Conservation (phyloP, 345 rosid genomes). For the Carallia pectinifolia region DNA sequence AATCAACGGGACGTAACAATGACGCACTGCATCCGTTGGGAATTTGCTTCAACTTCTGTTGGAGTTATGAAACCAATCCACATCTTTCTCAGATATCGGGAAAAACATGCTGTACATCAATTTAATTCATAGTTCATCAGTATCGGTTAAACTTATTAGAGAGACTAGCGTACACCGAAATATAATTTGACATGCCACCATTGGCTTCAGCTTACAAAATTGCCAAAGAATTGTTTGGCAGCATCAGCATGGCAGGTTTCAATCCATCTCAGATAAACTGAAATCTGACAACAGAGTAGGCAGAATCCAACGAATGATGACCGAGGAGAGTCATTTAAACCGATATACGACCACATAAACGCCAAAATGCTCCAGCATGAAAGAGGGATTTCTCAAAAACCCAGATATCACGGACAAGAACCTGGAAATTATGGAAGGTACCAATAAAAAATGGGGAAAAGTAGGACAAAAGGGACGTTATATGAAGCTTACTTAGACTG, state of each 20-base stretch:
- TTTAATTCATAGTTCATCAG: too few species aligned
- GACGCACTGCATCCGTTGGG: too few species aligned
- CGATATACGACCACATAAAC: constrained; percentile 77
- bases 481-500: neutral
- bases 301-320: constrained; percentile 29
- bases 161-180: too few species aligned
- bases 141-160: too few species aligned
- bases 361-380: constrained; percentile 81
- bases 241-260: constrained; percentile 4
- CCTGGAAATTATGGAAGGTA: constrained; percentile 35
- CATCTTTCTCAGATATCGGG: neutral
- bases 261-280: constrained; percentile 19
- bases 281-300: constrained; percentile 85
- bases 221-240: constrained; percentile 5
- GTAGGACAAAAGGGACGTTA: neutral
- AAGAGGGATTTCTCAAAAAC: constrained; percentile 95
- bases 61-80: too few species aligned
- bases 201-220: constrained; percentile 20
- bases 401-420: constrained; percentile 90
- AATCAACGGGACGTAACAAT: too few species aligned
- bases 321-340: constrained; percentile 16
- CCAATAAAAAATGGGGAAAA: neutral
- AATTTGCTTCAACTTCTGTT: too few species aligned
- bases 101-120: too few species aligned
- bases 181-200: neutral